Conservation (phyloP, 2,329 filamentous ascomycete species). For the Trichoderma harzianum region DNA sequence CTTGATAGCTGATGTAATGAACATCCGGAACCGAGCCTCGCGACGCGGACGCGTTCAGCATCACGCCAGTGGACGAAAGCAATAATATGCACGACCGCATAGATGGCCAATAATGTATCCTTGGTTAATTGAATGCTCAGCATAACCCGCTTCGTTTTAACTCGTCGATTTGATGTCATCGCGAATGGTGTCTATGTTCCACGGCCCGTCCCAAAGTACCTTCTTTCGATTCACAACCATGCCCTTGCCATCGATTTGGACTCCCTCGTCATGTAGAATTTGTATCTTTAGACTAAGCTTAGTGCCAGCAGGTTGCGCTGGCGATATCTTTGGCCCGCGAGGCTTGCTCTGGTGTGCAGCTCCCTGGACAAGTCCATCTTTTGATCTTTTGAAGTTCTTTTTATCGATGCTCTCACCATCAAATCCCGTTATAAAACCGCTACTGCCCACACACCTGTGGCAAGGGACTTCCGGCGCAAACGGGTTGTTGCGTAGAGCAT, state of each 20-base stretch:
- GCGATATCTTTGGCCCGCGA: neutral
- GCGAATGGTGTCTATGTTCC: neutral
- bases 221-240: neutral
- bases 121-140: neutral
- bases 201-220: neutral
- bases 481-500: neutral
- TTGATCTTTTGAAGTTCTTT: neutral
- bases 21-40: neutral
- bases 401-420: neutral
- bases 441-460: slow-evolving; percentile 1
- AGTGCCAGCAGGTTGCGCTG: neutral
- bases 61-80: neutral
- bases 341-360: neutral
- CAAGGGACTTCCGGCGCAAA: neutral
- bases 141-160: neutral
- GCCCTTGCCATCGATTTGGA: neutral
- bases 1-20: neutral
- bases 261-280: neutral
- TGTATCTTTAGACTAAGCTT: neutral
- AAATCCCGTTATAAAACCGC: neutral
- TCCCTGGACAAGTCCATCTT: neutral
- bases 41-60: neutral
- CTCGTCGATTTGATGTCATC: neutral
- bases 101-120: neutral
- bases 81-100: neutral